Evolutionary conservation across 495 filamentous ascomycete genomes (phyloP).

Genomic region (Talaromyces wortmannii): DNA sequence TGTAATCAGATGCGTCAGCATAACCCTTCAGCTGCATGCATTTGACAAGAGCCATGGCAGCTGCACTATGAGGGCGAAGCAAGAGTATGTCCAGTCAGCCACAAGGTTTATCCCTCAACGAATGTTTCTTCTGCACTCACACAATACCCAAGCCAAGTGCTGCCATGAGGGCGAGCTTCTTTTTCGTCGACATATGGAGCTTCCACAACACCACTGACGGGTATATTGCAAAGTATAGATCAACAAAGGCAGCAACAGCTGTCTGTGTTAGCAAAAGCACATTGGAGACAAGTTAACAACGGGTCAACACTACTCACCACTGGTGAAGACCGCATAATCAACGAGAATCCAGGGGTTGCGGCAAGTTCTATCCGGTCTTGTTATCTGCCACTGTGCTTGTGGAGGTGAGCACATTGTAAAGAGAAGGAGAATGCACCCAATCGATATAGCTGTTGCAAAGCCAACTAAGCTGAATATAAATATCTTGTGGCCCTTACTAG

Average conservation of each 20-base stretch:
- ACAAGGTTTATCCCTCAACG: no score
- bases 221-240: conserved; percentile 42
- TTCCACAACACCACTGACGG: conserved; percentile 31
- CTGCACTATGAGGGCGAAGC: conserved; percentile 6
- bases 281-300: no score
- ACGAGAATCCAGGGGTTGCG: neutral
- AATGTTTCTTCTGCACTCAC: conserved; percentile 7
- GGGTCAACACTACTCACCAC: neutral
- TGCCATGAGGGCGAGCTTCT: conserved; percentile 35
- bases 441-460: neutral
- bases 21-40: conserved; percentile 29
- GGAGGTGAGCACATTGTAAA: neutral
- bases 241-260: conserved; percentile 26
- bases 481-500: neutral
- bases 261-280: neutral
- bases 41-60: conserved; percentile 28
- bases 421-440: conserved; percentile 1
- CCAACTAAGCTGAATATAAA: neutral
- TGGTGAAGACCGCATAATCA: neutral
- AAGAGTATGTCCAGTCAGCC: neutral
- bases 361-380: neutral
- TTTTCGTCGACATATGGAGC: conserved; percentile 33
- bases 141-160: conserved; percentile 32
- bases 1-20: conserved; percentile 25
- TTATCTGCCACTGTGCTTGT: neutral